Percentiles rank a stretch among this genome's conserved stretches.
Conservation (phyloP, 306 rosid species). For the Sophora flavescens region DNA sequence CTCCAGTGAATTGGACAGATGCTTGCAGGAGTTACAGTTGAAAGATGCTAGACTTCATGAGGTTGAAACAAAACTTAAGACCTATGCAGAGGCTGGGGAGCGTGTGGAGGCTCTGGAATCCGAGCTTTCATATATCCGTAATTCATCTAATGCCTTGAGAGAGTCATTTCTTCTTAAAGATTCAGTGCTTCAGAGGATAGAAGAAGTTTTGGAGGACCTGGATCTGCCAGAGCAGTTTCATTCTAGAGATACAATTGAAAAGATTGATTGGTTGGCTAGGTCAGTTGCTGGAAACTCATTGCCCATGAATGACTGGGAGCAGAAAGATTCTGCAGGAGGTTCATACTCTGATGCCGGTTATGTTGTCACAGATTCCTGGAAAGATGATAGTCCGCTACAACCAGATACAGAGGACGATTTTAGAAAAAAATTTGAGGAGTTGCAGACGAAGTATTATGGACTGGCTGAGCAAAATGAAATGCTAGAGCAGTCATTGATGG, state of each 20-base stretch:
- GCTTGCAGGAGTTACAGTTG: conserved; percentile 79
- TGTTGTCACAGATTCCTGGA: conserved; percentile 76
- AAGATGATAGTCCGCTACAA: conserved; percentile 68
- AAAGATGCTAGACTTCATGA: conserved; percentile 79
- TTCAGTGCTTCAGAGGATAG: conserved; percentile 96
- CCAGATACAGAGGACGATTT: conserved; percentile 62
- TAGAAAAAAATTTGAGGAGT: conserved; percentile 76
- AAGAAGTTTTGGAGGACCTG: conserved; percentile 92
- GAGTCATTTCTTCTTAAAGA: conserved; percentile 99
- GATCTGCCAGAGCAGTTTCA: conserved; percentile 99
- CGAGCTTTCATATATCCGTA: conserved; percentile 97
- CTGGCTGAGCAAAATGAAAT: conserved; percentile 98
- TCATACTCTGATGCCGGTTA: conserved; percentile 83
- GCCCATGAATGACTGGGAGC: conserved; percentile 78
- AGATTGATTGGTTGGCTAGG: conserved; percentile 97
- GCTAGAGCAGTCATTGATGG: conserved; percentile 96
- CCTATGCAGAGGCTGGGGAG: conserved; percentile 93
- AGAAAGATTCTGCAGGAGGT: conserved; percentile 74
- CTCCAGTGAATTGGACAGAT: conserved; percentile 84
- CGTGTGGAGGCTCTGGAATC: conserved; percentile 96
- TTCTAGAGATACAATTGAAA: conserved; percentile 86
- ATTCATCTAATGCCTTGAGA: conserved; percentile 92
- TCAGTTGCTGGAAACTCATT: conserved; percentile 65
- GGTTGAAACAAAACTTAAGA: conserved; percentile 80
- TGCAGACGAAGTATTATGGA: conserved; percentile 78